Evolutionary conservation across 2,329 filamentous ascomycete species (phyloP), one percentile per base, ranked within the genome.

Genomic region (Cladosporium halotolerans): DNA sequence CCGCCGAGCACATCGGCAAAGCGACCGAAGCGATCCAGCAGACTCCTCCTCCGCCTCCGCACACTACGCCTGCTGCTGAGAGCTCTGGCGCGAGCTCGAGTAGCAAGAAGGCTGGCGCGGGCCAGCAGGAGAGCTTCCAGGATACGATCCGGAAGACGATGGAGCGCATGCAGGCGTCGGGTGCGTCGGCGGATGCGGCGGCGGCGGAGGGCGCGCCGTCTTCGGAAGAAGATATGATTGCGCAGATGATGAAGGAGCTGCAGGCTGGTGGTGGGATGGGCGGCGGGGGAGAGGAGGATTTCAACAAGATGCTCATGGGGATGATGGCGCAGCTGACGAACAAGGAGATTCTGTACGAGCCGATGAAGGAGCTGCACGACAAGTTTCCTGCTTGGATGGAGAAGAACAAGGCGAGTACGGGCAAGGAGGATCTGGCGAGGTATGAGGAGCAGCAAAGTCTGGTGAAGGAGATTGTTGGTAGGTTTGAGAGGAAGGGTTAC

Each of bases 251-350:
- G 65, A 93, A 93, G 70, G 88, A 93, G 57, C 85, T 96, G 74
- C 86, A 89, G 64, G 79, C 80, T 18, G 78, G 82, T 7, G 70
- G 76, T 1, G 75, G 72, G 5, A 60, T 41, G 1, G 59, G 62
- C 3, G 76, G 70, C 0, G 76, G 63, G 2, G 73, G 75, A 55
- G 89, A 96, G 53, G 90, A 93, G 63, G 90, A 95, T 62, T 88
- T 97, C 64, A 90, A 89, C 54, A 92, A 95, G 73, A 89, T 97
- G 83, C 81, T 99, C 55, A 83, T 95, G 79, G 88, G 88, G 51
- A 96, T 97, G 89, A 97, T 99, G 92, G 89, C 97, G 73, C 91
- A 99, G 71, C 79, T 99, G 58, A 97, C 93, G 3, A 96, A 95
- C 71, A 97, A 96, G 76, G 93, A 97, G 62, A 96, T 99, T 58